Conservation (phyloP, 2,329 filamentous ascomycete species). For the Aspergillus eucalypticola region DNA sequence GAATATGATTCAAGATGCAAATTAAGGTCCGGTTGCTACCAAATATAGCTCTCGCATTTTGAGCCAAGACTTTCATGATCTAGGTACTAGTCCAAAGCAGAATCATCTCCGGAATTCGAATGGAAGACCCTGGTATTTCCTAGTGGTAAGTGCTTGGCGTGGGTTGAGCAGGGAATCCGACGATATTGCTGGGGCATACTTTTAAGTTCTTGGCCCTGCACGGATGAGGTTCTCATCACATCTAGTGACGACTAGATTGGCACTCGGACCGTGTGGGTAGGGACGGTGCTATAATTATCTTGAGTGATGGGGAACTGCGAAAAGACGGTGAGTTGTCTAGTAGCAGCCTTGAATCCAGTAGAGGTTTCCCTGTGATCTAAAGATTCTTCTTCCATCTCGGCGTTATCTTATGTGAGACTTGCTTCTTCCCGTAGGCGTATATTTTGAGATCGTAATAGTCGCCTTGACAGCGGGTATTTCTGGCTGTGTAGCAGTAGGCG, state of each 20-base stretch:
- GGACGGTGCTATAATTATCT: neutral
- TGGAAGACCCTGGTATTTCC: neutral
- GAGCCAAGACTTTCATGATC: neutral
- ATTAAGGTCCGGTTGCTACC: conserved; percentile 14
- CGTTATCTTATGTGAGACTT: too few species aligned
- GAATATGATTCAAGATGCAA: neutral
- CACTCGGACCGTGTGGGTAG: conserved; percentile 12
- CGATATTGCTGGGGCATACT: conserved; percentile 4
- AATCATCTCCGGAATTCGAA: conserved; percentile 14
- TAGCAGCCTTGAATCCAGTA: too few species aligned
- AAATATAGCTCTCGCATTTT: conserved; percentile 18
- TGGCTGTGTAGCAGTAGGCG: neutral
- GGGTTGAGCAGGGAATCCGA: neutral
- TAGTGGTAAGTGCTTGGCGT: conserved; percentile 7
- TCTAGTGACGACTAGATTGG: conserved; percentile 5
- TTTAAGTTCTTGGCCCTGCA: conserved; percentile 21
- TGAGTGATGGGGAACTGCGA: neutral
- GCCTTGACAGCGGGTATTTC: neutral
- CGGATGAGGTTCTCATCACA: conserved; percentile 20
- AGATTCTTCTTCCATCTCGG: too few species aligned
- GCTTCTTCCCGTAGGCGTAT: too few species aligned
- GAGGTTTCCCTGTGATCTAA: too few species aligned
- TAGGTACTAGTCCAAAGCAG: conserved; percentile 18
- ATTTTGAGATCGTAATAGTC: neutral
- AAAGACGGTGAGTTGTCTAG: conserved; percentile 5